phyloP scores from a whole-genome alignment of 768 basidiomycete genomes.

The Russula emetica region DNA sequence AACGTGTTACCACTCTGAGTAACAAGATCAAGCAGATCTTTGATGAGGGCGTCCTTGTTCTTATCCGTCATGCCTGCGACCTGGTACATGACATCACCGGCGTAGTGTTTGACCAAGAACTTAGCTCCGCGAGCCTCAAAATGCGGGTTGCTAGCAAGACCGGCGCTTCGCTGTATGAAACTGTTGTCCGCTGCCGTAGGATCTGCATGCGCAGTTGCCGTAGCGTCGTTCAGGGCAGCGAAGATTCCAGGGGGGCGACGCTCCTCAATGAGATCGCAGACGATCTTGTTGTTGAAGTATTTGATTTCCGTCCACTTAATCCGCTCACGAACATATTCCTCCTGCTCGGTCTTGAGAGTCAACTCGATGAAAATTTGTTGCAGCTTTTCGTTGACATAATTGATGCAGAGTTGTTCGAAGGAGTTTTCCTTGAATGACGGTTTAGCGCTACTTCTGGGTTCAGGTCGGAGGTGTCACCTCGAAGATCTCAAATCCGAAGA shows the following conservation, averaged over 20 bases:
- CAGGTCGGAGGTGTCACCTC: conserved; percentile 46
- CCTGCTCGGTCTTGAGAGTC: conserved; percentile 97
- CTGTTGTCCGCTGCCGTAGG: conserved; percentile 94
- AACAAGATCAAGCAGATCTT: conserved; percentile 89
- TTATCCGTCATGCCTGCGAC: conserved; percentile 99
- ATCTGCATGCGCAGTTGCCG: conserved; percentile 97
- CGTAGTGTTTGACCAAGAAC: conserved; percentile 95
- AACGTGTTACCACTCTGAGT: conserved; percentile 77
- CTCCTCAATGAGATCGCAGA: conserved; percentile 97
- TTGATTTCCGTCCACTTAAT: conserved; percentile 99
- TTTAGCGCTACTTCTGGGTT: conserved; percentile 3
- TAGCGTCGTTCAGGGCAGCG: conserved; percentile 97
- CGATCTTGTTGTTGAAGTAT: conserved; percentile 97
- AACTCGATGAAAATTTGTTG: conserved; percentile 99
- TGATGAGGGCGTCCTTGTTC: conserved; percentile 96
- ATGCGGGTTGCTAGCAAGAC: conserved; percentile 79
- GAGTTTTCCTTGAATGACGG: conserved; percentile 68
- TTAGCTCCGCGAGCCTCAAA: conserved; percentile 93
- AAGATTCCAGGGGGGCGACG: conserved; percentile 95
- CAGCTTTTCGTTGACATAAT: conserved; percentile 99
- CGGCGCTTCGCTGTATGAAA: conserved; percentile 86
- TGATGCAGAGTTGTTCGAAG: conserved; percentile 98
- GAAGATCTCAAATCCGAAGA: conserved; percentile 99
- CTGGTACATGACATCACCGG: conserved; percentile 98
- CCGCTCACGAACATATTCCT: conserved; percentile 96